Base-by-base conservation (phyloP, 257 asterid genomes). In the Ophiorrhiza pumila region DNA sequence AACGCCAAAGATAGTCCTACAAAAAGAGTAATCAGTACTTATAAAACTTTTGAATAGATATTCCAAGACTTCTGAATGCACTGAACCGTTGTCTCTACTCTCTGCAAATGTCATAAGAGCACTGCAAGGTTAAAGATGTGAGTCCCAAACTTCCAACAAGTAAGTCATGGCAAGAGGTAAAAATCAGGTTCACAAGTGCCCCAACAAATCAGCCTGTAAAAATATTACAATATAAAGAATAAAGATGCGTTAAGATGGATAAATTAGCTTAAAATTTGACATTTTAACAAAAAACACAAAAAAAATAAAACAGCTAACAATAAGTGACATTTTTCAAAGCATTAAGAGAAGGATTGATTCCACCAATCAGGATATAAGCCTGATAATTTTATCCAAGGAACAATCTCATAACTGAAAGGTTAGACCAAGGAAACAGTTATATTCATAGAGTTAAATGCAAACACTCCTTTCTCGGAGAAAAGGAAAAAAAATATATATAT, bases 71-170 rank as follows among this genome's bases (percentile, higher is more conserved):
- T 78, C 84, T 71, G 85, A 69, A 65, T 52, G 79, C 74, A 74
- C 82, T 69, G 84, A 72, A 79, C 80, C 81, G 73, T 57, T 57
- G 32, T 76, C 81, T 50, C 75, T 78, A 80, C 91, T 85, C 89
- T 87, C 98, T 93, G 97, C 96, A 90, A 87, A 89, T 86, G 93
- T 82, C 83, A 75, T 72, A 92, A 92, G 89, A 93, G 88, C 87
- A 89, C 96, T 87, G 78, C 91, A 88, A 90, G 93, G 93, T 92
- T 92, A 79, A 76, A 82, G 81, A 93, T 80, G 95, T 91, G 97
- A 93, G 97, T 93, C 96, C 93, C 91, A 91, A 89, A 89, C 96
- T 85, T 93, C 97, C 88, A 93, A 88, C 91, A 89, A 88, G 87
- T 78, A 83, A 90, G 86, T 86, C 89, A 90, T 86, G 90, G 95